phyloP scores from a whole-genome alignment of 208 protist genomes.

The Wallacemonas sp. region DNA sequence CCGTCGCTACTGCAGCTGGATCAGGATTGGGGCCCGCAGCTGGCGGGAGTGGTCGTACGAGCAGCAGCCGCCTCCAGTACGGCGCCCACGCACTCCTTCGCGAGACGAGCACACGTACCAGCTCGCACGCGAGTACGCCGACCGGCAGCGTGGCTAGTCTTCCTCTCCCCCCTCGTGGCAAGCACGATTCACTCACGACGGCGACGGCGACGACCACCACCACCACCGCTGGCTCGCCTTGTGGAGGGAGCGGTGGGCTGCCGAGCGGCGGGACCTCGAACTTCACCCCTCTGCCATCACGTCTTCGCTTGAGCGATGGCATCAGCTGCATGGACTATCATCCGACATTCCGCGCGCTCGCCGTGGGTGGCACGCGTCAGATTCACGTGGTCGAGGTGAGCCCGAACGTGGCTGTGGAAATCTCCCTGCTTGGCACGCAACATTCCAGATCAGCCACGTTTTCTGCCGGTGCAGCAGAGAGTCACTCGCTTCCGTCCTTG shows the following conservation, averaged over 20 bases:
- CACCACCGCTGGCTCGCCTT: neutral
- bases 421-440: conserved; percentile 24
- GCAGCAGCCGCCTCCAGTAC: neutral
- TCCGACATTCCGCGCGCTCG: conserved; percentile 56
- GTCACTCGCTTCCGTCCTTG: conserved; percentile 1
- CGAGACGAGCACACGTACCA: neutral
- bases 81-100: neutral
- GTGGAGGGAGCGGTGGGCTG: neutral
- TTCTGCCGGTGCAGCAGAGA: neutral
- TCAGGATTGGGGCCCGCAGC: too few relatives aligned
- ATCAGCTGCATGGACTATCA: conserved; percentile 72
- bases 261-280: neutral
- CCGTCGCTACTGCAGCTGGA: neutral
- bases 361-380: conserved; percentile 70
- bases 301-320: conserved; percentile 50
- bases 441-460: neutral
- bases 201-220: neutral
- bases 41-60: neutral
- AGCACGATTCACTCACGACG: too few relatives aligned
- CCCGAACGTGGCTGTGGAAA: conserved; percentile 30
- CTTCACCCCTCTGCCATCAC: conserved; percentile 23
- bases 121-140: neutral
- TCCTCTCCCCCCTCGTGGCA: neutral
- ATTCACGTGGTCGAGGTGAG: conserved; percentile 75
- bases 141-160: conserved; percentile 1